Evolutionary conservation across 176 grass and related monocot species (phyloP).

Genomic region (Saccharum spontaneum): DNA sequence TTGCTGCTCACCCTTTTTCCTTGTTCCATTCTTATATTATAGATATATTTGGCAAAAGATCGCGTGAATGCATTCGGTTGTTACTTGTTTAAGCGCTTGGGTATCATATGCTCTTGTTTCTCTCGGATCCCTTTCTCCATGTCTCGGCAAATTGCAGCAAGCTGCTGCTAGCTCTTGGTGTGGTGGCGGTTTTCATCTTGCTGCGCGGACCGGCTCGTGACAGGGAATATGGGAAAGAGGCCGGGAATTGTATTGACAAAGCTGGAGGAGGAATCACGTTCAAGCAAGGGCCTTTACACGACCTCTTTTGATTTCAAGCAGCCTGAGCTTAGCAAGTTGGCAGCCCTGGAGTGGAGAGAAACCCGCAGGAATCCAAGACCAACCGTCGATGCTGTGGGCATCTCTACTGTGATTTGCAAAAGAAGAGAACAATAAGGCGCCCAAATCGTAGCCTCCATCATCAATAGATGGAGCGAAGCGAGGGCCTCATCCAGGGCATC

Average conservation of each 20-base stretch:
- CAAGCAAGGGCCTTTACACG: background rate
- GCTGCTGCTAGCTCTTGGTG: background rate
- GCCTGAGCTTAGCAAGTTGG: background rate
- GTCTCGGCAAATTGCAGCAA: background rate
- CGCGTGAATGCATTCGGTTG: conserved; percentile 32
- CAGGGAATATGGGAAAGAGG: background rate
- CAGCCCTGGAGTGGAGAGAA: background rate
- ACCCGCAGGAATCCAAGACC: background rate
- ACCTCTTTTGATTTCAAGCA: background rate
- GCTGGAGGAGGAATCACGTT: background rate
- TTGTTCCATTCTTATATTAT: background rate
- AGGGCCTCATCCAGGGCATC: background rate
- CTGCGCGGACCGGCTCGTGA: background rate
- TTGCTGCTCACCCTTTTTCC: background rate
- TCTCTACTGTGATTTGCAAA: background rate
- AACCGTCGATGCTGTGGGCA: background rate
- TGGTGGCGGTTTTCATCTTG: background rate
- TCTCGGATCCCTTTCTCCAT: background rate
- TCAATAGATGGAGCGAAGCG: background rate
- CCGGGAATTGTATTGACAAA: background rate
- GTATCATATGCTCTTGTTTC: conserved; percentile 43
- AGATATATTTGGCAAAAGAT: conserved; percentile 26
- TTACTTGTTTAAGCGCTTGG: conserved; percentile 52
- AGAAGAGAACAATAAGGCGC: background rate
- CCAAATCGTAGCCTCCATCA: background rate